Evolutionary conservation across 2,329 filamentous ascomycete genomes (phyloP), one percentile per base, ranked within the genome.

Genomic region (Xylariaceae sp.): DNA sequence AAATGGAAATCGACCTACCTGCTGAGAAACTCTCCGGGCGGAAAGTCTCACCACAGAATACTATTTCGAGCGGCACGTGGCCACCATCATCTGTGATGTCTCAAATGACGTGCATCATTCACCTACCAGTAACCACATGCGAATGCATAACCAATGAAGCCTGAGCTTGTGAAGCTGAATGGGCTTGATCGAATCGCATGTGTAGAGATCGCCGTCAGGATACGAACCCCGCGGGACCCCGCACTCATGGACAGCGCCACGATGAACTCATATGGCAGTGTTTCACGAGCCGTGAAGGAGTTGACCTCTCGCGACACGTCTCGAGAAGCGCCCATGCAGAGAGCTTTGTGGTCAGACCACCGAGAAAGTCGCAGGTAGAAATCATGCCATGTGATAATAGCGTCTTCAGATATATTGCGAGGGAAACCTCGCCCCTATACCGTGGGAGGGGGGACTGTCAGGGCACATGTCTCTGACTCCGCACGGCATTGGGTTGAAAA

Each of bases 231-330:
- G 39, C 9, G 53, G 42, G 53, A 55, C 53, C 56, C 49, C 56
- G 61, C 56, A 63, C 51, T 23, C 58, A 58, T 56, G 58, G 51
- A 51, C 55, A 53, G 45, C 35, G 39, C 15, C 34, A 45, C 42
- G 51, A 60, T 42, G 35, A 57, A 53, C 44, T 47, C n/a, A 42
- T 42, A 49, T 49, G 8, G 48, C 17, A 49, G 11, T 15, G 50
- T 34, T 44, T 52, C 52, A 23, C 30, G 18, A 51, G 47, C 30
- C 30, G 34, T 17, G 18, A 30, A 39, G 52, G 23, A 11, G 42
- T 53, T 9, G 35, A 53, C 35, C 35, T 50, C 50, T 51, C 45
- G 54, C n/a, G 45, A 30, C 49, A 6, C 37, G 37, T 45, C 48
- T 51, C 13, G 35, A 47, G 8, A 9, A 30, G 51, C 23, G 53